Conservation (phyloP, 2,329 filamentous ascomycete genomes). For the Pseudogymnoascus verrucosus region DNA sequence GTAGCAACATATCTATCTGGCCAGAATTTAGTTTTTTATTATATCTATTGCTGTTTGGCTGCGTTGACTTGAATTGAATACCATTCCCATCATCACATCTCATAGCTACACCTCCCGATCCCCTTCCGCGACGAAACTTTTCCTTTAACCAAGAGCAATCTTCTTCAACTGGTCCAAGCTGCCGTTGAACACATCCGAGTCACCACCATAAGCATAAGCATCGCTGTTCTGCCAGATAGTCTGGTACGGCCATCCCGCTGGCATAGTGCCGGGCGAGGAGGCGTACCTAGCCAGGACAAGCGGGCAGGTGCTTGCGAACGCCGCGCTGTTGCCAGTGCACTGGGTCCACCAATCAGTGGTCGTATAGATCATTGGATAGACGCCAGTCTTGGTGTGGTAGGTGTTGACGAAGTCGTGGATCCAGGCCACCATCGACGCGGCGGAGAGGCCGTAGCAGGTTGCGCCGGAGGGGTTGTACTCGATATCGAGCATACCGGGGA, state of each 20-base stretch:
- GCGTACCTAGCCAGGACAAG: slow-evolving; percentile 41
- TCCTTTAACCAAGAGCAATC: slow-evolving; percentile 23
- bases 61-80: background rate
- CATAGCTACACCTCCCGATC: background rate
- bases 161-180: slow-evolving; percentile 28
- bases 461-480: slow-evolving; percentile 35
- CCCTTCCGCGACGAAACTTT: background rate
- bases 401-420: slow-evolving; percentile 44
- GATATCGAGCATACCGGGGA: slow-evolving; percentile 50
- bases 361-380: slow-evolving; percentile 46
- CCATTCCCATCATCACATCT: background rate
- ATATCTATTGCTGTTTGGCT: background rate
- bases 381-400: slow-evolving; percentile 38
- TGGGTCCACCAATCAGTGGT: slow-evolving; percentile 44
- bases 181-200: slow-evolving; percentile 46
- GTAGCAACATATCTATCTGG: background rate
- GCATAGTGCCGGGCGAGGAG: slow-evolving; percentile 35
- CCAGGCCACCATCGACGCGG: slow-evolving; percentile 42
- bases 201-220: slow-evolving; percentile 41
- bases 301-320: slow-evolving; percentile 39
- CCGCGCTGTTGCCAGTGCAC: slow-evolving; percentile 43
- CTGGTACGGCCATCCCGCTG: slow-evolving; percentile 44
- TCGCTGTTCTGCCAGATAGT: slow-evolving; percentile 49
- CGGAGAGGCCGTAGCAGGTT: slow-evolving; percentile 38
- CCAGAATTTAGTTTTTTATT: background rate